phyloP scores from a whole-genome alignment of 106 monocot species.

The Triglochin maritima region DNA sequence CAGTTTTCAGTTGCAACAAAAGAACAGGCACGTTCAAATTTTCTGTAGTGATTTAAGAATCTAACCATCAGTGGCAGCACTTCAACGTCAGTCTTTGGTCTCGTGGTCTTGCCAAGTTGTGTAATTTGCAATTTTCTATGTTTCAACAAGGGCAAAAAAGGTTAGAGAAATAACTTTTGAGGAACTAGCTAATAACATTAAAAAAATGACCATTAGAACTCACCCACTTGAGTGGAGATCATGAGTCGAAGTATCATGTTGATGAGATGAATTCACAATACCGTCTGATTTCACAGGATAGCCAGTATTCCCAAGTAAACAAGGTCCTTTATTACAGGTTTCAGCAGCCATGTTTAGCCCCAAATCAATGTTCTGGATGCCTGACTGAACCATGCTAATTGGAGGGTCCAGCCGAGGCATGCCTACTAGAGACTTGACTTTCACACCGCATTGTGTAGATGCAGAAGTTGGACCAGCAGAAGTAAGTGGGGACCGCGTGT shows the following conservation, averaged over 20 bases:
- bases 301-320: conserved; percentile 1
- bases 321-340: background rate
- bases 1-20: background rate
- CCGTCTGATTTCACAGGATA: background rate
- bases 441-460: no score
- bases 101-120: conserved; percentile 3
- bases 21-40: background rate
- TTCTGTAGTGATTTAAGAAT: background rate
- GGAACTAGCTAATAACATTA: background rate
- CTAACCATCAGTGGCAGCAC: no score
- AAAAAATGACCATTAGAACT: background rate
- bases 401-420: no score
- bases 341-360: background rate
- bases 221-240: conserved; percentile 12
- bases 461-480: no score
- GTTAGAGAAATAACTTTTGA: no score
- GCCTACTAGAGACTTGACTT: no score
- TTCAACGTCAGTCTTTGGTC: background rate
- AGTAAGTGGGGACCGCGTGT: no score
- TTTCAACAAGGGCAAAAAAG: background rate
- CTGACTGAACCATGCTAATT: background rate
- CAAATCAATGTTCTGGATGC: conserved; percentile 8
- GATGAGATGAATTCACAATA: background rate
- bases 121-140: conserved; percentile 14
- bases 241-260: background rate